Evolutionary conservation across 1,284 basidiomycete genomes (phyloP).

Genomic region (Ustilago tritici): DNA sequence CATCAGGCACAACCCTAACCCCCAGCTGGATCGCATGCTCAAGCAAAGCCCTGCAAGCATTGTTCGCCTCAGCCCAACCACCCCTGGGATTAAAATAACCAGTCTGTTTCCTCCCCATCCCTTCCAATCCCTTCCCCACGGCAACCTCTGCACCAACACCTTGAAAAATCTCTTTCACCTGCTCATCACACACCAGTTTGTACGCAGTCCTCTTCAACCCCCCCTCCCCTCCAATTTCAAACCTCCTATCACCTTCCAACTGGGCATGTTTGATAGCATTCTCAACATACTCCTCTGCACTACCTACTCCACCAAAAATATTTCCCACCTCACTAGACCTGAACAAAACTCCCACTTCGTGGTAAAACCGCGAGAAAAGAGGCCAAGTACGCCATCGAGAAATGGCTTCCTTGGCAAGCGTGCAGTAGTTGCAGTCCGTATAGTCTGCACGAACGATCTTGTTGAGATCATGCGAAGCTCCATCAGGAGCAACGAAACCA

Average conservation of each 20-base stretch:
- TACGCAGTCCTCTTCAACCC: constrained; percentile 28
- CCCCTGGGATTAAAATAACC: constrained; percentile 82
- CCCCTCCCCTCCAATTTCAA: constrained; percentile 19
- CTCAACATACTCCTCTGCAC: constrained; percentile 37
- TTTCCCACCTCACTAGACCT: constrained; percentile 23
- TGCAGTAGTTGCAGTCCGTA: constrained; percentile 73
- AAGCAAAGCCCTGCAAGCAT: constrained; percentile 77
- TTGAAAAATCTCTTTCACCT: constrained; percentile 34
- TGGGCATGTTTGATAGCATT: constrained; percentile 42
- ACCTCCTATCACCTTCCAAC: constrained; percentile 5
- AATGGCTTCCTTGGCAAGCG: constrained; percentile 80
- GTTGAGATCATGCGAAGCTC: constrained; percentile 85
- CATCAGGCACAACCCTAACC: constrained; percentile 76
- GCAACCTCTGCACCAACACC: background rate
- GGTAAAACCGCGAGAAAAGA: constrained; percentile 47
- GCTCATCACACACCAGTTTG: constrained; percentile 16
- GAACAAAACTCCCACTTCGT: constrained; percentile 64
- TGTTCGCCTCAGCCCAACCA: constrained; percentile 86
- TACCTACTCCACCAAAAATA: constrained; percentile 6
- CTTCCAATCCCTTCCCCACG: constrained; percentile 27
- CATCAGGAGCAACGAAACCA: constrained; percentile 76
- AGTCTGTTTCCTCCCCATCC: constrained; percentile 42
- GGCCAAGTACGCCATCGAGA: constrained; percentile 75
- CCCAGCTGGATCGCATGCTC: constrained; percentile 75
- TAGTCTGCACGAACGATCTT: constrained; percentile 75